These are phyloP conservation scores for Pyronema omphalodes DNA, from an alignment of 495 filamentous ascomycete species.

Conservation along the genomic window DNA sequence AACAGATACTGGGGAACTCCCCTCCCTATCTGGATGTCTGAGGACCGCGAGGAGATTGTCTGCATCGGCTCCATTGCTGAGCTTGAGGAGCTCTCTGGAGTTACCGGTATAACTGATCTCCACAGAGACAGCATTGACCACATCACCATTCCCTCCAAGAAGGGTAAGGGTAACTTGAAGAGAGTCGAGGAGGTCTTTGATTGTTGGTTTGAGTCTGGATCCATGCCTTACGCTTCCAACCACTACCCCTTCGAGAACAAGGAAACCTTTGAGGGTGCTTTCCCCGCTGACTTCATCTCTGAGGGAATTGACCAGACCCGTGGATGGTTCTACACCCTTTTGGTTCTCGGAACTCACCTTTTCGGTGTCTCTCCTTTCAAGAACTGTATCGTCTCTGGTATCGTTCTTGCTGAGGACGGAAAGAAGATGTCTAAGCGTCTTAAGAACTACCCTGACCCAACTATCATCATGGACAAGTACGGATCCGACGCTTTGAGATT, in stretches of 20 bases:
- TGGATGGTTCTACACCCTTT: slow-evolving; percentile 94
- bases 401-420: slow-evolving; percentile 86
- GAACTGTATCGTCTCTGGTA: slow-evolving; percentile 93
- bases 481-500: slow-evolving; percentile 86
- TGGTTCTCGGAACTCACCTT: slow-evolving; percentile 77
- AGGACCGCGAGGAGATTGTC: slow-evolving; percentile 69
- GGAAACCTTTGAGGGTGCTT: slow-evolving; percentile 61
- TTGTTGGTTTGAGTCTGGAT: slow-evolving; percentile 69
- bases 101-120: slow-evolving; percentile 72
- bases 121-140: slow-evolving; percentile 90
- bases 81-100: slow-evolving; percentile 72
- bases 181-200: slow-evolving; percentile 88
- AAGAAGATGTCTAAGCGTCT: slow-evolving; percentile 99
- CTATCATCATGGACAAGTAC: slow-evolving; percentile 66
- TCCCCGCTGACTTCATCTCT: slow-evolving; percentile 93
- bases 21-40: slow-evolving; percentile 79
- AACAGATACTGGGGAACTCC: slow-evolving; percentile 98
- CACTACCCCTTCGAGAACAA: slow-evolving; percentile 93
- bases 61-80: slow-evolving; percentile 76
- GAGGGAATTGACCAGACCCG: slow-evolving; percentile 89
- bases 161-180: slow-evolving; percentile 67
- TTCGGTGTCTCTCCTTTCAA: slow-evolving; percentile 82
- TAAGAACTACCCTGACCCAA: slow-evolving; percentile 93
- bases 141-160: slow-evolving; percentile 87
- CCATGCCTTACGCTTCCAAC: slow-evolving; percentile 86